A percentile compares a stretch with the other conserved stretches of the same genome.
Conservation (phyloP, 2,329 filamentous ascomycete genomes). For the Albophoma yamanashiensis region DNA sequence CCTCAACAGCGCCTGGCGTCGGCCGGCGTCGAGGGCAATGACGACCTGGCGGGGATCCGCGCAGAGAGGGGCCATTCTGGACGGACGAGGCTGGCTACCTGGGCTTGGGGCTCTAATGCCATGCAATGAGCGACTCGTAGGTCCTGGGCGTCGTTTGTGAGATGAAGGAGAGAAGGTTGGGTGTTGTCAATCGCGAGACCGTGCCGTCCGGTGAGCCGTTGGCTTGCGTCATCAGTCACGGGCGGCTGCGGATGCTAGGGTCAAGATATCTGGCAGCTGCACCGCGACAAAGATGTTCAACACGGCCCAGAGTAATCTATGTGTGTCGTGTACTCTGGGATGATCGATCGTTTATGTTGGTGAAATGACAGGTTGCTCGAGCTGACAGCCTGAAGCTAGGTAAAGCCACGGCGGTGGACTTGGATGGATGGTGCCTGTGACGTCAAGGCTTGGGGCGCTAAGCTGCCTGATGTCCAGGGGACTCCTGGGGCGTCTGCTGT, state of each 20-base stretch:
- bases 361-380: no score
- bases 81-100: background rate
- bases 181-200: background rate
- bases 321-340: background rate
- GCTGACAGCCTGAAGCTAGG: background rate
- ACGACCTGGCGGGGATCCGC: conserved; percentile 44
- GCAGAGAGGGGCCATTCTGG: conserved; percentile 41
- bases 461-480: no score
- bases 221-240: background rate
- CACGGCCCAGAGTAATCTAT: background rate
- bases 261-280: background rate
- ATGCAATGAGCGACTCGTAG: no score
- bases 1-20: conserved; percentile 38
- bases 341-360: no score
- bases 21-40: conserved; percentile 41
- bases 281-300: background rate
- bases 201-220: background rate
- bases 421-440: background rate
- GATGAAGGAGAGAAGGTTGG: background rate
- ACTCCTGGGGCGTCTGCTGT: no score
- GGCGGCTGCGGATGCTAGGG: background rate
- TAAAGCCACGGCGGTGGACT: background rate
- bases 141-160: background rate
- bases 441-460: background rate
- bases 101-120: background rate